Percentiles rank a stretch among this genome's conserved stretches.
phyloP scores from a whole-genome alignment of 179 eudicot species.

The Corrigiola litoralis region DNA sequence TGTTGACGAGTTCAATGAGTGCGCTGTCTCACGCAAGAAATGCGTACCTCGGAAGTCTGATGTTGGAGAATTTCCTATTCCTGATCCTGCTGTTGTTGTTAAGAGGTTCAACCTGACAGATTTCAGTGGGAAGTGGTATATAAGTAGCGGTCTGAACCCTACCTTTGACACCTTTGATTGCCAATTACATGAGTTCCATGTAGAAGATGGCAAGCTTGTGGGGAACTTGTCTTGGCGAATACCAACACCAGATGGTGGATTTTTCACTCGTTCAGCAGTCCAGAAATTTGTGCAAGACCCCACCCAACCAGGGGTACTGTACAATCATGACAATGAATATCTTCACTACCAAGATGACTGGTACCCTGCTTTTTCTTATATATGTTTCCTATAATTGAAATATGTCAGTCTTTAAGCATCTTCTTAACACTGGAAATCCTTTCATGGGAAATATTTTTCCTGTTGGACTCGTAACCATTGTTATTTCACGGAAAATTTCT shows the following conservation, averaged over 20 bases:
- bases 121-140: constrained; percentile 88
- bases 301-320: constrained; percentile 64
- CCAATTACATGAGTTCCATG: constrained; percentile 85
- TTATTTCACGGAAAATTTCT: too few relatives aligned
- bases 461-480: too few relatives aligned
- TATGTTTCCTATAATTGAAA: neutral
- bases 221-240: constrained; percentile 83
- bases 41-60: constrained; percentile 93
- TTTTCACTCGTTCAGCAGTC: constrained; percentile 76
- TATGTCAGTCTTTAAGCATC: neutral
- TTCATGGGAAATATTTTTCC: neutral
- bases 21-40: constrained; percentile 96
- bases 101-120: constrained; percentile 63
- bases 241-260: constrained; percentile 82
- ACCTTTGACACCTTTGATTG: constrained; percentile 88
- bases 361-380: constrained; percentile 30
- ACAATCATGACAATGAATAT: constrained; percentile 95
- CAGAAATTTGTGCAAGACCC: constrained; percentile 96
- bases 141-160: constrained; percentile 86
- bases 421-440: too few relatives aligned
- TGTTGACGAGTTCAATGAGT: constrained; percentile 91
- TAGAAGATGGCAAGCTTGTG: constrained; percentile 71
- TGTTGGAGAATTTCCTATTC: constrained; percentile 91
- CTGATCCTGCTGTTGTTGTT: constrained; percentile 60
- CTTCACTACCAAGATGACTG: constrained; percentile 99